phyloP scores from a whole-genome alignment of 768 basidiomycete species.

The Termitomyces sp. region DNA sequence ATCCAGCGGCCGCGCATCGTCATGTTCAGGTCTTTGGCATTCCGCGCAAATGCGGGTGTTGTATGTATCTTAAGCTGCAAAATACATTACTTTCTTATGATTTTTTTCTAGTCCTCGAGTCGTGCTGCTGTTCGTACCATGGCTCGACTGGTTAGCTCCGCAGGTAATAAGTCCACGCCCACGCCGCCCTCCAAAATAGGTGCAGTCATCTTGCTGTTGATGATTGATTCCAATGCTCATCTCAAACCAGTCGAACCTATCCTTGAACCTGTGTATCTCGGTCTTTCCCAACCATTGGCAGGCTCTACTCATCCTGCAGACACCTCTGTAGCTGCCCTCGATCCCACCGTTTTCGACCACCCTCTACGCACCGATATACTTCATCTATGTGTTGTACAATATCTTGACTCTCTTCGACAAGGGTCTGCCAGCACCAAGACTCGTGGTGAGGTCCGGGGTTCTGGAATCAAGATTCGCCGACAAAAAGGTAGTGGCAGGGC shows the following conservation, averaged over 20 bases:
- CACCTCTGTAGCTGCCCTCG: slow-evolving; percentile 54
- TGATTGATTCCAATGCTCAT: slow-evolving; percentile 1
- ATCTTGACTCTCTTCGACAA: slow-evolving; percentile 86
- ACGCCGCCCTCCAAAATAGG: slow-evolving; percentile 11
- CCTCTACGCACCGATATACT: slow-evolving; percentile 91
- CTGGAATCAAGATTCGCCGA: slow-evolving; percentile 81
- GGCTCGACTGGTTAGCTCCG: slow-evolving; percentile 6
- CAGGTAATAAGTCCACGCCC: slow-evolving; percentile 3
- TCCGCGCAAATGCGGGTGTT: background rate
- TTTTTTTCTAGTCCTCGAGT: background rate
- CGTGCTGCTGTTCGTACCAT: slow-evolving; percentile 8
- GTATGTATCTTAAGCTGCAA: slow-evolving; percentile 2
- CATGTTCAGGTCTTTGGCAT: slow-evolving; percentile 8
- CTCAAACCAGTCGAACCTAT: slow-evolving; percentile 32
- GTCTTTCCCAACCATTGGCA: slow-evolving; percentile 58
- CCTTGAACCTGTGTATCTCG: slow-evolving; percentile 51
- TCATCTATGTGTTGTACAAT: slow-evolving; percentile 86
- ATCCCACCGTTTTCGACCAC: slow-evolving; percentile 83
- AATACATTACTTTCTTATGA: background rate
- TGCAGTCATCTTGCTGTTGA: background rate
- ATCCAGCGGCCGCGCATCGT: background rate
- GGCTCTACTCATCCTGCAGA: slow-evolving; percentile 34
- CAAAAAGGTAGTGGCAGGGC: slow-evolving; percentile 94
- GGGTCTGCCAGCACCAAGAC: slow-evolving; percentile 92
- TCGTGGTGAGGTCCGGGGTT: slow-evolving; percentile 85